Conservation (phyloP, 805 yeast species). For the Candida wancherniae region DNA sequence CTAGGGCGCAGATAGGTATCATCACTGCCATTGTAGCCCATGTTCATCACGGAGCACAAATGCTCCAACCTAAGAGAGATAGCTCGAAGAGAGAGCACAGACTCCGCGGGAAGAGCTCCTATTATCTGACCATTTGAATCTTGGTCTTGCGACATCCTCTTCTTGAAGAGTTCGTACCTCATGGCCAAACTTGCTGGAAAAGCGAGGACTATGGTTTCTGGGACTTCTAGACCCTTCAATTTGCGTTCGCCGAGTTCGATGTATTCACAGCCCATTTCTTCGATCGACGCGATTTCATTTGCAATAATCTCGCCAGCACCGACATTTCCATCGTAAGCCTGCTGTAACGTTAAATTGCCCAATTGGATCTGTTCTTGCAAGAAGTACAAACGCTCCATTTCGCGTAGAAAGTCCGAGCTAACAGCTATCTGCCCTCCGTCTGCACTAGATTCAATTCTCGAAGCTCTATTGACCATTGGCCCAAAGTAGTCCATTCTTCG, state of each 20-base stretch:
- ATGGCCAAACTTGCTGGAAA: conserved; percentile 64
- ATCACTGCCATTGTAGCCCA: conserved; percentile 28
- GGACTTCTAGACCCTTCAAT: conserved; percentile 90
- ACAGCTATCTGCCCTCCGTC: conserved; percentile 97
- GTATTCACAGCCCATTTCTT: conserved; percentile 63
- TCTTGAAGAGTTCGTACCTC: conserved; percentile 46
- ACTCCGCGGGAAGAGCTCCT: conserved; percentile 40
- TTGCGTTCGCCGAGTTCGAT: conserved; percentile 79
- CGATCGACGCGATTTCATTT: conserved; percentile 58
- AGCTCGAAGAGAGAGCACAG: conserved; percentile 48
- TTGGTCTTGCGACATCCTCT: conserved; percentile 18
- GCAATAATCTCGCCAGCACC: conserved; percentile 56
- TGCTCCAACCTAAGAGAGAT: conserved; percentile 55
- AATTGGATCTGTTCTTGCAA: conserved; percentile 39
- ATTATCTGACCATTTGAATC: conserved; percentile 26
- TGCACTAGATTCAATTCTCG: conserved; percentile 90
- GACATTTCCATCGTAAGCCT: conserved; percentile 42
- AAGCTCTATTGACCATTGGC: conserved; percentile 95
- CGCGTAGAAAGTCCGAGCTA: conserved; percentile 75
- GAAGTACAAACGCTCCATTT: conserved; percentile 54
- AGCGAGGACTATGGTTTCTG: conserved; percentile 75
- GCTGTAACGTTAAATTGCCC: conserved; percentile 25
- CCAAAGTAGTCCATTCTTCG: conserved; percentile 98
- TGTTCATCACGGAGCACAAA: conserved; percentile 47
- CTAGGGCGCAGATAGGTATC: conserved; percentile 25